These are phyloP conservation scores for Geranium brycei DNA, from an alignment of 345 rosid species.

Conservation along the genomic window DNA sequence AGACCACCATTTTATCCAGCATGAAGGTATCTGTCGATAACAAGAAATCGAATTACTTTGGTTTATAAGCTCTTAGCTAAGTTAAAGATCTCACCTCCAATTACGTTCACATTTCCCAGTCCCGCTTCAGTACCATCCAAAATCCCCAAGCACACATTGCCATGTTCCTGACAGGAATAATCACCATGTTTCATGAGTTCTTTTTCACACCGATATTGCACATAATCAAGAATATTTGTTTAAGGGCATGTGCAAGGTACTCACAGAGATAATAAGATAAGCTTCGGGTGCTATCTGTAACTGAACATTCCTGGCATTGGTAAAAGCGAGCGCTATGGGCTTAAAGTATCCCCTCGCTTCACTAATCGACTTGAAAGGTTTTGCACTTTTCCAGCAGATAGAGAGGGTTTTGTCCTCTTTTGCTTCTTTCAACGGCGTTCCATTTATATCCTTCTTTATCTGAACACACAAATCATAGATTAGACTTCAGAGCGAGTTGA, in stretches of 20 bases:
- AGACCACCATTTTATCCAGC: background rate
- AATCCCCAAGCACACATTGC: slow-evolving; percentile 77
- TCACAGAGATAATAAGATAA: slow-evolving; percentile 67
- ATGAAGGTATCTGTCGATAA: slow-evolving; percentile 19
- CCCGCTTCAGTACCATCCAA: slow-evolving; percentile 51
- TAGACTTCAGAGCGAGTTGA: slow-evolving; percentile 5
- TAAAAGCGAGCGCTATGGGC: slow-evolving; percentile 40
- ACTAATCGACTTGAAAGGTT: slow-evolving; percentile 32
- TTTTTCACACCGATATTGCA: no score
- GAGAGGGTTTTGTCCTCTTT: slow-evolving; percentile 53
- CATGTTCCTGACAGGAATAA: slow-evolving; percentile 29
- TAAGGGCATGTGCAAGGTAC: slow-evolving; percentile 7
- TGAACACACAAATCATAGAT: slow-evolving; percentile 11
- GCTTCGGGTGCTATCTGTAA: slow-evolving; percentile 53
- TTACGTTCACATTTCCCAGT: slow-evolving; percentile 30
- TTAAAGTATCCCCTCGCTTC: slow-evolving; percentile 51
- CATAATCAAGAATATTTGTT: no score
- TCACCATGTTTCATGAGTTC: background rate
- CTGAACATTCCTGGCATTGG: slow-evolving; percentile 31
- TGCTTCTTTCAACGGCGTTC: slow-evolving; percentile 37
- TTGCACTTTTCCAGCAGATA: slow-evolving; percentile 73
- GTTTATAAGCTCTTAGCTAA: background rate
- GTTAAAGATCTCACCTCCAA: slow-evolving; percentile 47
- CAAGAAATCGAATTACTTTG: no score
- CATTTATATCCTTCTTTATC: slow-evolving; percentile 30